phyloP scores from a whole-genome alignment of 805 yeast species.

The Tetrapisispora namnaoensis region DNA sequence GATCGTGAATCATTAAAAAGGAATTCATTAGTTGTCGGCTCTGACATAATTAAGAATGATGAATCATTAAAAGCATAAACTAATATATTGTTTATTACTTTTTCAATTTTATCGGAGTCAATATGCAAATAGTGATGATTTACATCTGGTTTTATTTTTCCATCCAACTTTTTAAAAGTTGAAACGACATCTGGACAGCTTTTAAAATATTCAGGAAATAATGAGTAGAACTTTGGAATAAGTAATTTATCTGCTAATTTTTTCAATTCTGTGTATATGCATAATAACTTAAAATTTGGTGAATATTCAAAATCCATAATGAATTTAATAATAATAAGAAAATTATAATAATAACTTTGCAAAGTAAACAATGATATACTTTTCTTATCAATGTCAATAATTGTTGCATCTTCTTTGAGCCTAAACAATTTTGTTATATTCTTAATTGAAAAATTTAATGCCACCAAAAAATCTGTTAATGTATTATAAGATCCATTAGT shows the following conservation, averaged over 20 bases:
- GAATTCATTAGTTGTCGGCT: constrained; percentile 20
- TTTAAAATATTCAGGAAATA: constrained; percentile 17
- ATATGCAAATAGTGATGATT: constrained; percentile 7
- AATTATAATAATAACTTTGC: constrained; percentile 26
- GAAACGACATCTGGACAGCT: constrained; percentile 12
- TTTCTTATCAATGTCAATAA: constrained; percentile 12
- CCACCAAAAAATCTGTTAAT: constrained; percentile 24
- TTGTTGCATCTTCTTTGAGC: constrained; percentile 8
- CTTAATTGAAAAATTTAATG: constrained; percentile 26
- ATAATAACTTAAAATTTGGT: constrained; percentile 27
- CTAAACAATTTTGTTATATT: constrained; percentile 20
- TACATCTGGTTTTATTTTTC: neutral
- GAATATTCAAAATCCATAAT: constrained; percentile 26
- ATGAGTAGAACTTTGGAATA: constrained; percentile 17
- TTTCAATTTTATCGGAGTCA: constrained; percentile 19
- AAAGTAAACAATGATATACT: constrained; percentile 22
- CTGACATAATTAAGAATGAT: constrained; percentile 25
- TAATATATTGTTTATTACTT: constrained; percentile 23
- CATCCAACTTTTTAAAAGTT: constrained; percentile 1
- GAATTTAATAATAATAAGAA: constrained; percentile 23
- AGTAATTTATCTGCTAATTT: constrained; percentile 21
- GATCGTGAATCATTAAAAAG: constrained; percentile 10
- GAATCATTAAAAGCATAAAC: constrained; percentile 27
- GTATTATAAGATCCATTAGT: constrained; percentile 22
- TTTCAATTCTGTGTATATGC: constrained; percentile 24